Conservation (phyloP, 805 yeast genomes). For the Candida michaelii region DNA sequence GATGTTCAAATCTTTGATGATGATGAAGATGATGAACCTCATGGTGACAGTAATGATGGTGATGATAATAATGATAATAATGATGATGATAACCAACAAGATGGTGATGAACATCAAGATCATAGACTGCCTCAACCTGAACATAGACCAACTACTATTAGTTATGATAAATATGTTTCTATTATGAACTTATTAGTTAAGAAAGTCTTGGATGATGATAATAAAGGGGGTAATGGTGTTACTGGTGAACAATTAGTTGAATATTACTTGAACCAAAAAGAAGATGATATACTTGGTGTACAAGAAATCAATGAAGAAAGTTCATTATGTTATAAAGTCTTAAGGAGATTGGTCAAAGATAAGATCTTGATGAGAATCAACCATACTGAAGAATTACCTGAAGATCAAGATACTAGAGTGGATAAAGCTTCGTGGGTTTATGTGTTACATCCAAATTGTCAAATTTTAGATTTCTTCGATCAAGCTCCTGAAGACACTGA, state of each 20-base stretch:
- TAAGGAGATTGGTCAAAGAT: slow-evolving; percentile 81
- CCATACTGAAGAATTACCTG: slow-evolving; percentile 26
- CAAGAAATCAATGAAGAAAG: slow-evolving; percentile 70
- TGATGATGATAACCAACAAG: slow-evolving; percentile 7
- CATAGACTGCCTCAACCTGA: slow-evolving; percentile 13
- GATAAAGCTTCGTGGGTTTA: slow-evolving; percentile 28
- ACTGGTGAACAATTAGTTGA: slow-evolving; percentile 69
- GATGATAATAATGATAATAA: slow-evolving; percentile 16
- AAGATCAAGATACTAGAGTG: slow-evolving; percentile 19
- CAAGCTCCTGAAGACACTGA: slow-evolving; percentile 25
- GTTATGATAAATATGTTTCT: slow-evolving; percentile 83
- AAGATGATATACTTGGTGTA: slow-evolving; percentile 67
- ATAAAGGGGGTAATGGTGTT: slow-evolving; percentile 55
- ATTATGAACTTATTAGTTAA: slow-evolving; percentile 80
- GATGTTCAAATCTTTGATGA: slow-evolving; percentile 86
- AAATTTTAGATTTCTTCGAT: slow-evolving; percentile 66
- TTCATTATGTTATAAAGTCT: slow-evolving; percentile 71
- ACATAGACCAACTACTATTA: slow-evolving; percentile 42
- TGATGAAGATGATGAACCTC: slow-evolving; percentile 19
- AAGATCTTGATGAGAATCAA: slow-evolving; percentile 67
- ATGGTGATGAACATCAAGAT: slow-evolving; percentile 1
- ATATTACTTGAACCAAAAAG: slow-evolving; percentile 76
- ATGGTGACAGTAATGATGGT: slow-evolving; percentile 13
- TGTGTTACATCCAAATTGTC: slow-evolving; percentile 76
- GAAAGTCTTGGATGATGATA: slow-evolving; percentile 56